These are phyloP conservation scores for Eimeria praecox DNA, from an alignment of 169 alveolate species.

Conservation along the genomic window DNA sequence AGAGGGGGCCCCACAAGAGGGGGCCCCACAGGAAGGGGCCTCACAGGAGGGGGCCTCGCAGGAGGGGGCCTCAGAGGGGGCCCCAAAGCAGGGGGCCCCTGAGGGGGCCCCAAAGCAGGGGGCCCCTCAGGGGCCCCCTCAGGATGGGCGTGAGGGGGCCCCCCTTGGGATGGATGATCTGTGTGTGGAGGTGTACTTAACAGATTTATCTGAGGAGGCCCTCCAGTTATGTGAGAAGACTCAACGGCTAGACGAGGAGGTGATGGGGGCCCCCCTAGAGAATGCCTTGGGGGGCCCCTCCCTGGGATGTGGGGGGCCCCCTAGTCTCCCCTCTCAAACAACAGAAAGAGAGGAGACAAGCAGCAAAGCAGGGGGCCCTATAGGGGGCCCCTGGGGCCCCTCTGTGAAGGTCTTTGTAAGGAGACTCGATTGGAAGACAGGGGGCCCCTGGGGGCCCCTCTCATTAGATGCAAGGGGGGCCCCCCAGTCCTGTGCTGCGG, in stretches of 20 bases:
- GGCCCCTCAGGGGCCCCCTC: too few relatives aligned
- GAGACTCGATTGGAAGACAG: slow-evolving; percentile 27
- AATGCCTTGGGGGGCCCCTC: neutral
- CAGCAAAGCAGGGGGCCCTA: neutral
- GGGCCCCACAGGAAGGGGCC: neutral
- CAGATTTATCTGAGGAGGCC: neutral
- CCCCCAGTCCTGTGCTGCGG: neutral
- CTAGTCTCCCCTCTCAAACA: neutral
- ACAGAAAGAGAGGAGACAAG: neutral
- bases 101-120: too few relatives aligned
- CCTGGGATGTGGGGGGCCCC: slow-evolving; percentile 19
- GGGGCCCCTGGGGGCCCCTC: slow-evolving; percentile 59
- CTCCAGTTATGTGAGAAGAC: slow-evolving; percentile 1
- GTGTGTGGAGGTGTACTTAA: slow-evolving; percentile 1
- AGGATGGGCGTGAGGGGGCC: too few relatives aligned
- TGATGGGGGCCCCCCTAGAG: slow-evolving; percentile 7
- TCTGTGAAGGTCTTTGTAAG: slow-evolving; percentile 4
- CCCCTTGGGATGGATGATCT: neutral
- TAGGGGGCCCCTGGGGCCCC: slow-evolving; percentile 21
- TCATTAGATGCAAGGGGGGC: neutral
- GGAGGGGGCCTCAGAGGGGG: too few relatives aligned
- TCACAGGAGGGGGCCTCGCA: slow-evolving; percentile 7
- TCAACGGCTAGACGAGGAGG: slow-evolving; percentile 8
- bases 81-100: too few relatives aligned
- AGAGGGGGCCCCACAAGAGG: neutral